A percentile compares a stretch with the other conserved stretches of the same genome.
These are phyloP conservation scores for Erysimum pusillum DNA, from an alignment of 441 rosid species.

Conservation along the genomic window DNA sequence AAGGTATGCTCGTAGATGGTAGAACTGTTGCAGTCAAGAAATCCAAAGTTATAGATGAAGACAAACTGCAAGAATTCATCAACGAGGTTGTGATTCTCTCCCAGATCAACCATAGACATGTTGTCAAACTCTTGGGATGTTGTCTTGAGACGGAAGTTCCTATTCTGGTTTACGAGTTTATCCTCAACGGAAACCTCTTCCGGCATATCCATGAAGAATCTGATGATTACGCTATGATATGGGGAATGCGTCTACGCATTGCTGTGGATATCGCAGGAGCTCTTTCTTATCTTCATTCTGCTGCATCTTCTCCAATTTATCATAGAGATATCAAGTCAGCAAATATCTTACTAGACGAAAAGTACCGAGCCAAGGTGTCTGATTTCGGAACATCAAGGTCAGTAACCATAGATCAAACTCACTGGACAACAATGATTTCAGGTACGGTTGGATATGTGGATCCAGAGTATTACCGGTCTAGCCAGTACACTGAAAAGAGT, in stretches of 20 bases:
- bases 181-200: conserved; percentile 77
- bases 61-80: conserved; percentile 61
- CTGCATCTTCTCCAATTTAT: conserved; percentile 63
- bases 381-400: conserved; percentile 81
- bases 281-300: conserved; percentile 72
- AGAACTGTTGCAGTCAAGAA: conserved; percentile 71
- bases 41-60: conserved; percentile 75
- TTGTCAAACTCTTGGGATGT: conserved; percentile 76
- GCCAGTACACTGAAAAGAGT: conserved; percentile 67
- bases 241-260: conserved; percentile 66
- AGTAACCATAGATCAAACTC: conserved; percentile 59
- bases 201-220: conserved; percentile 64
- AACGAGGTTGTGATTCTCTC: conserved; percentile 85
- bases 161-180: conserved; percentile 11
- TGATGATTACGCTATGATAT: conserved; percentile 52
- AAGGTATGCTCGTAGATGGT: conserved; percentile 71
- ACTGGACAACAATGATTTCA: conserved; percentile 32
- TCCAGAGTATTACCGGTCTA: conserved; percentile 71
- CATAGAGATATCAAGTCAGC: conserved; percentile 83
- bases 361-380: conserved; percentile 66
- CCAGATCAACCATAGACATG: conserved; percentile 77
- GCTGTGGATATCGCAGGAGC: conserved; percentile 76
- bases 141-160: conserved; percentile 66
- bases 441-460: conserved; percentile 83
- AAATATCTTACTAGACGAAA: conserved; percentile 67